Evolutionary conservation across 2,329 filamentous ascomycete genomes (phyloP).

Genomic region (Daldinia sp.): DNA sequence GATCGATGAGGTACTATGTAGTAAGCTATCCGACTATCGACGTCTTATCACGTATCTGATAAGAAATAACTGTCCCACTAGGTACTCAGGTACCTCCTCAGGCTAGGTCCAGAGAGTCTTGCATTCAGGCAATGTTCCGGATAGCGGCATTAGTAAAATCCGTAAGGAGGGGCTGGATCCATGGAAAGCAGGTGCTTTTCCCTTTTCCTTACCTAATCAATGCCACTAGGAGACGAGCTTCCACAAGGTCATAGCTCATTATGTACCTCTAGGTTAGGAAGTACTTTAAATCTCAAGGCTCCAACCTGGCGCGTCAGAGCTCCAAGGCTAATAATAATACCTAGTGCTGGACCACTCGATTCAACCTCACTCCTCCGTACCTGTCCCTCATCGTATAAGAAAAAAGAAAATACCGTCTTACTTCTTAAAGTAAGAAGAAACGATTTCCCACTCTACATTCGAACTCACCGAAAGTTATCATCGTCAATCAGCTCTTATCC

Average conservation of each 20-base stretch:
- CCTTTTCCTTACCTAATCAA: background rate
- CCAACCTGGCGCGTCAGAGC: constrained; percentile 38
- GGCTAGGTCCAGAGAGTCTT: background rate
- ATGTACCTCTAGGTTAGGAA: background rate
- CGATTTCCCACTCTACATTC: background rate
- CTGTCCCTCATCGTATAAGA: background rate
- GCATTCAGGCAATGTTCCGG: background rate
- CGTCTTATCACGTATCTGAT: too few species aligned
- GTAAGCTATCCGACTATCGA: too few species aligned
- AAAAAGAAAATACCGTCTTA: background rate
- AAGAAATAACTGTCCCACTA: background rate
- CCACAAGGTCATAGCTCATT: constrained; percentile 1
- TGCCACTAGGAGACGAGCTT: constrained; percentile 6
- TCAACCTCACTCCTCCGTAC: constrained; percentile 16
- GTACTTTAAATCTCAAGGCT: constrained; percentile 24
- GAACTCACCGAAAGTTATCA: constrained; percentile 3
- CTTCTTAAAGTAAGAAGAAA: background rate
- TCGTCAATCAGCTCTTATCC: constrained; percentile 14
- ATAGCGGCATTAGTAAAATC: constrained; percentile 29
- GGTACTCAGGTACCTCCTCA: background rate
- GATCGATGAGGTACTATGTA: too few species aligned
- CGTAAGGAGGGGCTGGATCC: too few species aligned
- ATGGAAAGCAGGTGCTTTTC: background rate
- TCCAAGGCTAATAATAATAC: constrained; percentile 28
- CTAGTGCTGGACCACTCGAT: constrained; percentile 14